phyloP scores from a whole-genome alignment of 306 rosid genomes.

The Pterocarpus macrocarpus region DNA sequence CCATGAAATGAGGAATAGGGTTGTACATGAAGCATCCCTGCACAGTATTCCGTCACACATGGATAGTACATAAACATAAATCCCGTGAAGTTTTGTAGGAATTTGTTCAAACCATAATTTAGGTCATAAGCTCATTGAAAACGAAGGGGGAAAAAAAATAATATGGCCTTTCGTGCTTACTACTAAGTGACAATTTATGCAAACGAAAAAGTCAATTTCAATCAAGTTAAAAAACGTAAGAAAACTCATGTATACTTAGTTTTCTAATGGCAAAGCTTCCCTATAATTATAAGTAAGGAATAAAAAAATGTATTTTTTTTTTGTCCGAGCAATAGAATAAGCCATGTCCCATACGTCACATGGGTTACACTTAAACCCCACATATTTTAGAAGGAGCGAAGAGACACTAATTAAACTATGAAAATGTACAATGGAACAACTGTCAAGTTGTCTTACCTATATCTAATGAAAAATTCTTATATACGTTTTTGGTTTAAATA shows the following conservation, averaged over 20 bases:
- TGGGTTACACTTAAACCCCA: slow-evolving; percentile 51
- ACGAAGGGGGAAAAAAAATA: background rate
- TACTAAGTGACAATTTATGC: background rate
- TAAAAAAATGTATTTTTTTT: background rate
- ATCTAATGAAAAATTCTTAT: no score
- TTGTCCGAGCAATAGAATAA: slow-evolving; percentile 44
- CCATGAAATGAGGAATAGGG: slow-evolving; percentile 24
- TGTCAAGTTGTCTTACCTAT: slow-evolving; percentile 45
- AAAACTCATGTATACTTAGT: no score
- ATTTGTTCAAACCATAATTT: background rate
- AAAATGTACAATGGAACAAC: slow-evolving; percentile 43
- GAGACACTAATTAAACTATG: slow-evolving; percentile 37
- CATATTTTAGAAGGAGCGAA: slow-evolving; percentile 23
- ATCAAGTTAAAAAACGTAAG: no score
- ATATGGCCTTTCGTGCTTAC: no score
- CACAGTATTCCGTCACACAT: slow-evolving; percentile 40
- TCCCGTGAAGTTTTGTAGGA: slow-evolving; percentile 35
- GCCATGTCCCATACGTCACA: slow-evolving; percentile 47
- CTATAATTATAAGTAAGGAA: background rate
- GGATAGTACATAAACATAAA: slow-evolving; percentile 34
- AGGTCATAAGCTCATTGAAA: slow-evolving; percentile 7
- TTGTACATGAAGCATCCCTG: slow-evolving; percentile 51
- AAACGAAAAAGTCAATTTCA: no score
- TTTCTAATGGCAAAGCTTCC: background rate
- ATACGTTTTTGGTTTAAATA: no score